These are phyloP conservation scores for Boletellus sp. DNA, from an alignment of 768 basidiomycete species.

Conservation along the genomic window DNA sequence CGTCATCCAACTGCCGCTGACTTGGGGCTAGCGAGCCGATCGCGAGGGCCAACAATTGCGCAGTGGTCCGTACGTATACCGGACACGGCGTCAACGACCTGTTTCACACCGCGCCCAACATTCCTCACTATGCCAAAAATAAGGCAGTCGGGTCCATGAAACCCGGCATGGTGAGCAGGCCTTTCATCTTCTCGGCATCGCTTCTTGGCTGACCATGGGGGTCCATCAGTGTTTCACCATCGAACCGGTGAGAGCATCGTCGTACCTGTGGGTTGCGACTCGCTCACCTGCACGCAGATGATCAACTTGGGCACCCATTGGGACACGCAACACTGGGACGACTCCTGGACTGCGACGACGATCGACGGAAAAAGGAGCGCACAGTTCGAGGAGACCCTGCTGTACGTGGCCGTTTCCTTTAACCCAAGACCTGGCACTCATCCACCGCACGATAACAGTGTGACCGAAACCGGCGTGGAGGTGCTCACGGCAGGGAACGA, in stretches of 20 bases:
- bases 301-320: slow-evolving; percentile 82
- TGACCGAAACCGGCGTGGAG: slow-evolving; percentile 90
- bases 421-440: neutral
- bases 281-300: slow-evolving; percentile 57
- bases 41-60: slow-evolving; percentile 77
- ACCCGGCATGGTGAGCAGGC: slow-evolving; percentile 72
- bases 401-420: slow-evolving; percentile 55
- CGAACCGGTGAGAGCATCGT: slow-evolving; percentile 56
- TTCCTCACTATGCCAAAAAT: slow-evolving; percentile 93
- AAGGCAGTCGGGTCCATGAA: slow-evolving; percentile 94
- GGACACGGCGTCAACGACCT: slow-evolving; percentile 87
- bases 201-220: slow-evolving; percentile 6
- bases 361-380: slow-evolving; percentile 87
- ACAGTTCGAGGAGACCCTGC: slow-evolving; percentile 95
- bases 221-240: slow-evolving; percentile 64
- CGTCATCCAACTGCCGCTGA: slow-evolving; percentile 8
- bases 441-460: slow-evolving; percentile 43
- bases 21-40: slow-evolving; percentile 65
- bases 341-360: slow-evolving; percentile 96
- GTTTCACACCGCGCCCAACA: slow-evolving; percentile 83
- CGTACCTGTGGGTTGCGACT: neutral
- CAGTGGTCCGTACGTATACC: slow-evolving; percentile 89
- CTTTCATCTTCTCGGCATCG: neutral
- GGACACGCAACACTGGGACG: slow-evolving; percentile 83
- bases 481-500: slow-evolving; percentile 64